Conservation (phyloP, 805 yeast genomes). For the Candida tibetensis region DNA sequence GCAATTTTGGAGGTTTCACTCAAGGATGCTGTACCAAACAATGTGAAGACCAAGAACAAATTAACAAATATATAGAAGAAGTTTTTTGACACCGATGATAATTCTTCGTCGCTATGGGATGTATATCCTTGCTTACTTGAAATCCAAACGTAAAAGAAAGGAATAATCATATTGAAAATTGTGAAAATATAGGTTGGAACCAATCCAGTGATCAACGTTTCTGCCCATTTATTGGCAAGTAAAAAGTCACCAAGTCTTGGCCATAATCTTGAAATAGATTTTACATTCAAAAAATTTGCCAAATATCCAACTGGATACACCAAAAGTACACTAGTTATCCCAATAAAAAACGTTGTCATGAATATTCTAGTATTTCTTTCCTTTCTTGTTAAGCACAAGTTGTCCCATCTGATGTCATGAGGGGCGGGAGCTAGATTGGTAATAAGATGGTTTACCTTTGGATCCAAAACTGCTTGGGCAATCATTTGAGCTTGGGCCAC, state of each 20-base stretch:
- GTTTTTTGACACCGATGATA: slow-evolving; percentile 86
- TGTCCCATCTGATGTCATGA: slow-evolving; percentile 91
- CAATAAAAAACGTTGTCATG: slow-evolving; percentile 62
- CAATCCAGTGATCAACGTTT: slow-evolving; percentile 78
- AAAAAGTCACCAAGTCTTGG: slow-evolving; percentile 75
- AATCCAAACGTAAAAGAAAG: slow-evolving; percentile 81
- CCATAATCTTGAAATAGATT: slow-evolving; percentile 76
- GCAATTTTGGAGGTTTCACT: slow-evolving; percentile 92
- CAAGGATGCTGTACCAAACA: slow-evolving; percentile 87
- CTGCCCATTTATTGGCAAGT: slow-evolving; percentile 65
- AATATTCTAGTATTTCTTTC: slow-evolving; percentile 68
- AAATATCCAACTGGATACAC: slow-evolving; percentile 81
- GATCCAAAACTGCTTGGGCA: slow-evolving; percentile 93
- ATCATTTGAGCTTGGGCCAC: slow-evolving; percentile 96
- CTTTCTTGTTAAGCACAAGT: slow-evolving; percentile 73
- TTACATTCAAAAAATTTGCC: slow-evolving; percentile 76
- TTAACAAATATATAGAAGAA: slow-evolving; percentile 93
- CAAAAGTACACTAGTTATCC: slow-evolving; percentile 66
- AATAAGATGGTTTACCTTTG: slow-evolving; percentile 77
- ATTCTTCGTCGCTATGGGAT: slow-evolving; percentile 89
- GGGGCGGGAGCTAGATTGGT: slow-evolving; percentile 93
- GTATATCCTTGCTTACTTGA: slow-evolving; percentile 85
- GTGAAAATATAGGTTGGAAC: slow-evolving; percentile 92
- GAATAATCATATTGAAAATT: slow-evolving; percentile 74
- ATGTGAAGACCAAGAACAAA: slow-evolving; percentile 87